Conservation (phyloP, 2,329 filamentous ascomycete genomes). For the Cercospora sojina region DNA sequence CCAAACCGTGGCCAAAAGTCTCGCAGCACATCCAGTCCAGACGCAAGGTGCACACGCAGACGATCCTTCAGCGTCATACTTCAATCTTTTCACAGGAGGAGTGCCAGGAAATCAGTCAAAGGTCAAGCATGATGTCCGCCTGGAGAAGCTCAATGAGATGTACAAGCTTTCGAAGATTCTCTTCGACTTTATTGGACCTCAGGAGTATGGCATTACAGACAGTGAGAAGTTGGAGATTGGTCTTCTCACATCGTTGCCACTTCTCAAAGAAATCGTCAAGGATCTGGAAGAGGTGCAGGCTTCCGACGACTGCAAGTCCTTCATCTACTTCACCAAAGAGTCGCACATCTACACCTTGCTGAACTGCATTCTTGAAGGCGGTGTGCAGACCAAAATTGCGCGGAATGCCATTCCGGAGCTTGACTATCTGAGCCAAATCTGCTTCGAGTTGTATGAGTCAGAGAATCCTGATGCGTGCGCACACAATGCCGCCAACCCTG, state of each 20-base stretch:
- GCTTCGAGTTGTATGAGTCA: constrained; percentile 96
- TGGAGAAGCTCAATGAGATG: constrained; percentile 86
- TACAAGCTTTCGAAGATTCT: constrained; percentile 92
- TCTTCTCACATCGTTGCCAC: constrained; percentile 83
- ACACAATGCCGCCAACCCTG: constrained; percentile 54
- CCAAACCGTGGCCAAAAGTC: constrained; percentile 22
- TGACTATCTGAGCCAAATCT: constrained; percentile 96
- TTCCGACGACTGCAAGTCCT: constrained; percentile 87
- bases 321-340: constrained; percentile 99
- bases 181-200: constrained; percentile 97
- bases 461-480: constrained; percentile 60
- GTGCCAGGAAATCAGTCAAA: constrained; percentile 54
- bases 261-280: constrained; percentile 94
- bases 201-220: constrained; percentile 95
- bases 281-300: constrained; percentile 97
- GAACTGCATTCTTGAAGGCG: constrained; percentile 96
- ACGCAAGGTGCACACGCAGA: constrained; percentile 32
- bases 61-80: constrained; percentile 66
- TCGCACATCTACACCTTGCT: constrained; percentile 97
- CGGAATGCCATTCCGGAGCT: constrained; percentile 94
- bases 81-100: constrained; percentile 81
- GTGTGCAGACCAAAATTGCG: constrained; percentile 94
- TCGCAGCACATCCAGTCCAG: constrained; percentile 1
- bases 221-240: constrained; percentile 98
- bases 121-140: constrained; percentile 76